Percentiles rank a stretch among this genome's conserved stretches.
Conservation (phyloP, 805 yeast species). For the Priceomyces carsonii region DNA sequence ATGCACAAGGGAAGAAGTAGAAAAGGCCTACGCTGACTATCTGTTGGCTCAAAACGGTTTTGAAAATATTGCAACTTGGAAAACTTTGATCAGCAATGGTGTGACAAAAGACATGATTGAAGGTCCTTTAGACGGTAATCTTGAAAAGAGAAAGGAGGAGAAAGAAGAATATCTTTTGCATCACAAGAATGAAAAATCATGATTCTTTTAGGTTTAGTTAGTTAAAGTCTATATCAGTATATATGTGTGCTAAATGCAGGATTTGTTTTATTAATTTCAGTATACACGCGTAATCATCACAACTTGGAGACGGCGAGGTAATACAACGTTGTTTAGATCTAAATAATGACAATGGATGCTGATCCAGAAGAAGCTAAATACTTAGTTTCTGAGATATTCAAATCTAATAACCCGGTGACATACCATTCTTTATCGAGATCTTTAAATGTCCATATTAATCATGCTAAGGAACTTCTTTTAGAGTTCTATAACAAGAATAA, state of each 20-base stretch:
- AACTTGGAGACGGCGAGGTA: no score
- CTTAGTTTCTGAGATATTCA: conserved; percentile 26
- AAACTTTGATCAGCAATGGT: conserved; percentile 45
- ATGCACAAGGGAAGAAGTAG: conserved; percentile 61
- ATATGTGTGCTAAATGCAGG: background rate
- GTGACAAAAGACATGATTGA: conserved; percentile 44
- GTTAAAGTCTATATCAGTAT: background rate
- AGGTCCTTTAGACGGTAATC: conserved; percentile 35
- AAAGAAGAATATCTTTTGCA: conserved; percentile 14
- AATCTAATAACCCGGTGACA: conserved; percentile 30
- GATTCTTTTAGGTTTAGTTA: background rate
- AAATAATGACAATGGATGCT: conserved; percentile 35
- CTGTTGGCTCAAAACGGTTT: conserved; percentile 70
- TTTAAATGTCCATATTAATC: conserved; percentile 34
- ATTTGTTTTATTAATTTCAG: no score
- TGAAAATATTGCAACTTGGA: conserved; percentile 65
- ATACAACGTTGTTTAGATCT: no score
- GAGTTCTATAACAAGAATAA: conserved; percentile 38
- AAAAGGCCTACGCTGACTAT: conserved; percentile 71
- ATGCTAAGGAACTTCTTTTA: conserved; percentile 41
- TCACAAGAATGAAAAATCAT: background rate
- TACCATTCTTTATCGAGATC: conserved; percentile 44
- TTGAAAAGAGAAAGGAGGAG: conserved; percentile 28
- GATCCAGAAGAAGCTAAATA: conserved; percentile 28
- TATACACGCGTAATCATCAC: no score